phyloP scores from a whole-genome alignment of 2,329 filamentous ascomycete genomes.

The Tolypocladium tropicale region DNA sequence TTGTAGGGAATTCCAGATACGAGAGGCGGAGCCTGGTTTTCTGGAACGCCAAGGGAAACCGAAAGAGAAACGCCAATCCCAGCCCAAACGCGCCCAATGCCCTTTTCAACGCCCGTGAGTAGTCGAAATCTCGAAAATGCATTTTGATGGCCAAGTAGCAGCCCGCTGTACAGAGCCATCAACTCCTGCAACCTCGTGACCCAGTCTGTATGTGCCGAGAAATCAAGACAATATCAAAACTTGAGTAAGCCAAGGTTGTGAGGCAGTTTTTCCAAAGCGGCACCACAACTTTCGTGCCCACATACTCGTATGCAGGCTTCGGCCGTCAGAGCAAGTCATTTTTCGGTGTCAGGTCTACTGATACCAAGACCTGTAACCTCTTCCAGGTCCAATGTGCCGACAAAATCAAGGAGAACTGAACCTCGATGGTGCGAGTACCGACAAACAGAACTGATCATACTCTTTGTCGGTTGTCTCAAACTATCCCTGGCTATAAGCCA shows the following conservation, averaged over 20 bases:
- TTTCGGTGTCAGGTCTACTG: not conserved
- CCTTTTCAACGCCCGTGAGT: not conserved
- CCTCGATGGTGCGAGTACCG: not conserved
- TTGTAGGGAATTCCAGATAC: not conserved
- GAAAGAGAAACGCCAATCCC: not conserved
- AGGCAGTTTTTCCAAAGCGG: not conserved
- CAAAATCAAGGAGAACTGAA: not conserved
- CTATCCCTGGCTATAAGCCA: conserved; percentile 9
- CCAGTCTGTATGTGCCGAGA: not conserved
- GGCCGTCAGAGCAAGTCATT: not conserved
- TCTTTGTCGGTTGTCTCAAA: not conserved
- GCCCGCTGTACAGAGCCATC: not conserved
- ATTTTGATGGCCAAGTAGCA: not conserved
- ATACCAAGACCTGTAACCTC: not conserved
- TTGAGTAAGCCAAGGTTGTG: not conserved
- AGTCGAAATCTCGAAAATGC: not conserved
- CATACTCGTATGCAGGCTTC: not conserved
- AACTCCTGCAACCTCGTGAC: not conserved
- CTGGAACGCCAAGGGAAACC: not conserved
- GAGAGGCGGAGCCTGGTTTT: not conserved
- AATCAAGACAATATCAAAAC: not conserved
- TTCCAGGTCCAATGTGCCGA: not conserved
- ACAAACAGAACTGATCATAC: not conserved
- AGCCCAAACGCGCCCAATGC: not conserved
- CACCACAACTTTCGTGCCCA: not conserved